These are phyloP conservation scores for Primulina eburnea DNA, from an alignment of 257 asterid genomes.

Conservation along the genomic window DNA sequence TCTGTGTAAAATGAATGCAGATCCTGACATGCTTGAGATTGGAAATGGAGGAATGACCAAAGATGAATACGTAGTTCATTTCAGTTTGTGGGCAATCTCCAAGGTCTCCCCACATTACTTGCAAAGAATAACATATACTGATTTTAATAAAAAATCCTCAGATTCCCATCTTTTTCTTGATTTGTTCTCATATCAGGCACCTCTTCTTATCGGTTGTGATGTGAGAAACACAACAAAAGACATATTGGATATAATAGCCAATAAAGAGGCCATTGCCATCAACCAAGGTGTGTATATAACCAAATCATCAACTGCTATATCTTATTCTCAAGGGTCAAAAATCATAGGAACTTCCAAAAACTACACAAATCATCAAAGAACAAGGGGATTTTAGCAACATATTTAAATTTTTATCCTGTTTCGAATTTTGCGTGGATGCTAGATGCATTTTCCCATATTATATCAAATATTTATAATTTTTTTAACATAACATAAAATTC, in stretches of 20 bases:
- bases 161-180: neutral
- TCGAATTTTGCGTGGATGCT: neutral
- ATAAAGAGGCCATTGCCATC: constrained; percentile 69
- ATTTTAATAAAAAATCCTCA: neutral
- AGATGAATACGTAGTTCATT: constrained; percentile 72
- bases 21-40: constrained; percentile 97
- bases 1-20: constrained; percentile 31
- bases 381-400: neutral
- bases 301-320: neutral
- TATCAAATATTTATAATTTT: neutral
- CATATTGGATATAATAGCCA: constrained; percentile 52
- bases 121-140: neutral
- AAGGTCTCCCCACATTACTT: constrained; percentile 46
- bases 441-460: neutral
- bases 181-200: constrained; percentile 48
- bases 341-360: neutral
- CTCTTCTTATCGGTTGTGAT: constrained; percentile 87
- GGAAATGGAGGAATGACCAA: constrained; percentile 97
- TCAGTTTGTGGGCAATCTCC: constrained; percentile 88
- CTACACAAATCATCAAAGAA: neutral
- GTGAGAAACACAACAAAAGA: constrained; percentile 59
- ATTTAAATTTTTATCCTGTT: too few species aligned
- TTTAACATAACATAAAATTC: neutral
- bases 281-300: constrained; percentile 57
- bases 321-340: neutral